Conservation (phyloP, 176 grass and related monocot species). For the Chloris gayana region DNA sequence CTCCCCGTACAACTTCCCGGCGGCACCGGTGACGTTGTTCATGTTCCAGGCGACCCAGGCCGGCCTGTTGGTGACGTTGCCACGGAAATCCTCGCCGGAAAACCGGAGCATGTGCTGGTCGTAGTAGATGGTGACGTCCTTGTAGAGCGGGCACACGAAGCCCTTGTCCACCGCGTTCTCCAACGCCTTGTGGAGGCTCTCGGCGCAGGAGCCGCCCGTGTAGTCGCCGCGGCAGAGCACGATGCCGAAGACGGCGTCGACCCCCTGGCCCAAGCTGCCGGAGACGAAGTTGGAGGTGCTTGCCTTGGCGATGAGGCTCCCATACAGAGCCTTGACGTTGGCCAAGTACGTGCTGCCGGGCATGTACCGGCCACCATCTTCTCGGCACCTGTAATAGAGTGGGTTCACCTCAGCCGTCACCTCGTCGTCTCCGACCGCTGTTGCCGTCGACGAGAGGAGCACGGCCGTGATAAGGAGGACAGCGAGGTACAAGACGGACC, state of each 20-base stretch:
- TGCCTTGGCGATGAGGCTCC: not conserved
- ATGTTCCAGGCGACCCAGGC: not conserved
- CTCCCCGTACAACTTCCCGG: no score
- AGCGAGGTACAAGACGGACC: no score
- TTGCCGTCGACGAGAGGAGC: no score
- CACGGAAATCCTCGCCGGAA: constrained; percentile 23
- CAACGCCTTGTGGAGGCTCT: no score
- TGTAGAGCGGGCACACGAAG: no score
- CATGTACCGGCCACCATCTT: not conserved
- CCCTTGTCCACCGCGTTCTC: no score
- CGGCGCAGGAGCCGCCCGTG: no score
- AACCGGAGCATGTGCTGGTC: constrained; percentile 43
- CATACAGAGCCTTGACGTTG: constrained; percentile 32
- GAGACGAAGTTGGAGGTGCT: constrained; percentile 1
- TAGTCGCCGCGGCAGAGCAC: no score
- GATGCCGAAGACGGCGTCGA: constrained; percentile 4
- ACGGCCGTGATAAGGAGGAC: no score
- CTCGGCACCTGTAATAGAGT: not conserved
- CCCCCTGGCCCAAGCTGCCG: not conserved
- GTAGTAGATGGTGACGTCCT: constrained; percentile 37
- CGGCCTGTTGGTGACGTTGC: constrained; percentile 14
- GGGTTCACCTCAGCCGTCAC: no score
- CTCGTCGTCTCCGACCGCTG: no score
- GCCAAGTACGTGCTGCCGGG: not conserved
- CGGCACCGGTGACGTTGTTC: not conserved